Evolutionary conservation across 1,284 basidiomycete genomes (phyloP), one percentile per base, ranked within the genome.

Genomic region (Sporisorium exsertum): DNA sequence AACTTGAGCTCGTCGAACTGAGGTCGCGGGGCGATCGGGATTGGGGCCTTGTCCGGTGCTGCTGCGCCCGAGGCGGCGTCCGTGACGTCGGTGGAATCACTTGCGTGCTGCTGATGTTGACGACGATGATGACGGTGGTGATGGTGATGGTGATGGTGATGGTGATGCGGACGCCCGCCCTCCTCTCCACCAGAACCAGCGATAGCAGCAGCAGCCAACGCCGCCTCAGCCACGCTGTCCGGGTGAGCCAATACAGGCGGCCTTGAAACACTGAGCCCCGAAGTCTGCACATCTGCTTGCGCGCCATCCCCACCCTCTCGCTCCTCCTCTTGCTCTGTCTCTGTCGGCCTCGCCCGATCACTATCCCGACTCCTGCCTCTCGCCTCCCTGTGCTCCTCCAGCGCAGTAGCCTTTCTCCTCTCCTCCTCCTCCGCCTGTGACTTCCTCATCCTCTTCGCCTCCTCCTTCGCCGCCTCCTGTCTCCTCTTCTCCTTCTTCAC

Each of bases 1-100:
- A 81, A 81, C 18, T 72, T 70, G 40, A 81, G 67, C 33, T 75
- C 70, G 49, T 69, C 58, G 24, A 72, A 57, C 5, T 42, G 54
- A 13, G 51, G 45, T 16, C 58, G 49, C 1, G 57, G 49, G 2
- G 51, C 46, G 55, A 64, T 69, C 0, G 66, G 56, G 13, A 63
- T 57, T 10, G 70, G 46, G 2, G 56, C 55, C 16, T 57, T 56
- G 10, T 60, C 54, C 0, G 53, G 9, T 13, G 35, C 22, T 9
- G 37, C 22, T 18, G 37, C 37, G 15, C 16, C 18, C 4, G 43
- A 51, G 5, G 37, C 40, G 15, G 24, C 43, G 5, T 64, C 68
- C 0, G 37, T 35, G 29, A 18, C 50, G 3, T 18, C 24, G 45
- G 8, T 40, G 18, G 53, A 20, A 12, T 55, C 54, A 3, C 26